Evolutionary conservation across 805 yeast species (phyloP), one percentile per base, ranked within the genome.

Genomic region (Yarrowia divulgata): DNA sequence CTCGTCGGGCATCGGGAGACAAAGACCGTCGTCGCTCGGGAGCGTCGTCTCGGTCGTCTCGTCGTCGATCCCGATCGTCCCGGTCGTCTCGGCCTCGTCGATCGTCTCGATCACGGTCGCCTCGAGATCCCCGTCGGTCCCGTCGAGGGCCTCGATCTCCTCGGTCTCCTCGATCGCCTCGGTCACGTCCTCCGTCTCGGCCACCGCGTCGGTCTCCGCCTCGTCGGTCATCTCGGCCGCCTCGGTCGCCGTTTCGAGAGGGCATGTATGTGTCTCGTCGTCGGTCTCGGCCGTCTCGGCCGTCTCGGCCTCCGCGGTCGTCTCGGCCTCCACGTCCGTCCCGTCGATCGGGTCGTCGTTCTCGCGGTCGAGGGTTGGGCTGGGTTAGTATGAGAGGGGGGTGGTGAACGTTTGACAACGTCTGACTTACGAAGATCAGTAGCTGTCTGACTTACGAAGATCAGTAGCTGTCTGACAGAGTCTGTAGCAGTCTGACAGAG

Each of bases 261-360:
- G 86, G 79, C 79, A 81, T 79, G 43, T 84, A 84, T 70, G 84
- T 82, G 71, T 81, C 78, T 73, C 85, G 83, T 70, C 83, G 77
- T 71, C 80, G 79, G 70, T 83, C 84, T 73, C 84, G 84, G 69
- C 81, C 75, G 72, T 73, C 58, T 32, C 83, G 78, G 73, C 39
- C 49, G n/a, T n/a, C 50, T 8, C 50, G 46, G 8, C 37, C 35
- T 34, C 9, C 52, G 13, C 84, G 83, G 69, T 83, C 77, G 72
- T 34, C 60, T 46, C 69, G 64, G 63, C 69, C 74, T 8, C 68
- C 40, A 16, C 63, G 63, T 18, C 18, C 57, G 39, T 81, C 80
- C 71, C 83, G 81, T 71, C 83, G 81, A 73, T 83, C 80, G 71
- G 80, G 79, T 72, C 81, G 79, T 67, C 85, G 84, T 73, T 80